A percentile compares a stretch with the other conserved stretches of the same genome.
phyloP scores from a whole-genome alignment of 495 filamentous ascomycete genomes.

The Aspergillus conjunctus region DNA sequence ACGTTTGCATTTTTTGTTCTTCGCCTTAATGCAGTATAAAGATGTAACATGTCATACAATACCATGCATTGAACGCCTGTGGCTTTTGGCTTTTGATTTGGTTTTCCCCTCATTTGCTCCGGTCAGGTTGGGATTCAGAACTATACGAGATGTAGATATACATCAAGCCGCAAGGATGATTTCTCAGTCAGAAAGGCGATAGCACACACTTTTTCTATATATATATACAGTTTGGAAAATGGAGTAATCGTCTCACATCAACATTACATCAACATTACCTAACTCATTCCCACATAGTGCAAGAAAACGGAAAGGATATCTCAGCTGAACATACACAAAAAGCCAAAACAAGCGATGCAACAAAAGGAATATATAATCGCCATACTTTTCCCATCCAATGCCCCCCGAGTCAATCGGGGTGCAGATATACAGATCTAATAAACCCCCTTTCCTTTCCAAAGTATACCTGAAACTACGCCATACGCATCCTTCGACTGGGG shows the following conservation, averaged over 20 bases:
- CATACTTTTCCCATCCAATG: slow-evolving; percentile 4
- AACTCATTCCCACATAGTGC: slow-evolving; percentile 9
- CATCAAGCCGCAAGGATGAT: slow-evolving; percentile 5
- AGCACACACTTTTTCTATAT: not conserved
- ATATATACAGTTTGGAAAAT: not conserved
- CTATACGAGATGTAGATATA: slow-evolving; percentile 3
- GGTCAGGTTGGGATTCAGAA: not conserved
- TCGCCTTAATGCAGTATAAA: slow-evolving; percentile 33
- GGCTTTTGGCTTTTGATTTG: not conserved
- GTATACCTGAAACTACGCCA: slow-evolving; percentile 34
- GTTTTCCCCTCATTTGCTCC: not conserved
- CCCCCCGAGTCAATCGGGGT: not conserved
- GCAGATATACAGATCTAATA: not conserved
- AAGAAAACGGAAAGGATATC: slow-evolving; percentile 26
- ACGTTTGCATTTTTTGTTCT: slow-evolving; percentile 15
- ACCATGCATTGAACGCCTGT: slow-evolving; percentile 19
- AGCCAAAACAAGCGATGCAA: not conserved
- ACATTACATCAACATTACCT: slow-evolving; percentile 8
- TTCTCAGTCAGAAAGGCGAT: not conserved
- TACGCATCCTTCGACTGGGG: slow-evolving; percentile 58
- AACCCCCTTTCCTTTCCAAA: not conserved
- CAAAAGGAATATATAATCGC: not conserved
- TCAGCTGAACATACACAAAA: slow-evolving; percentile 1
- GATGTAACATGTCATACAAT: slow-evolving; percentile 35
- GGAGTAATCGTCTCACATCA: not conserved